Conservation (phyloP, 176 grass and related monocot genomes). For the Areca catechu region DNA sequence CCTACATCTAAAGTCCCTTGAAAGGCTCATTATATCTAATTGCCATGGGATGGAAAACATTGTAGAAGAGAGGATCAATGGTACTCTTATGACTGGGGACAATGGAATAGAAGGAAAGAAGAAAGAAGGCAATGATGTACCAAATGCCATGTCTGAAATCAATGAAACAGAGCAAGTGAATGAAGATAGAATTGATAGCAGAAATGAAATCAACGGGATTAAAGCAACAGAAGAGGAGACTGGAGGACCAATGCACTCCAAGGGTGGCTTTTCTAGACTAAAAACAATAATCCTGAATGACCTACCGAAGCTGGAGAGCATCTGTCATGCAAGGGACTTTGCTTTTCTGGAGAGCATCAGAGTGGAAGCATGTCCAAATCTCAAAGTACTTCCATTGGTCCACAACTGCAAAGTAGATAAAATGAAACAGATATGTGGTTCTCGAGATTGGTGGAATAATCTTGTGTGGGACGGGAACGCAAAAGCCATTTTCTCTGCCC, state of each 20-base stretch:
- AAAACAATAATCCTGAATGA: conserved; percentile 40
- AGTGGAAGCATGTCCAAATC: conserved; percentile 48
- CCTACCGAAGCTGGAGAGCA: conserved; percentile 31
- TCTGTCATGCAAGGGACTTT: conserved; percentile 40
- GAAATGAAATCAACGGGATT: background rate
- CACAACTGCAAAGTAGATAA: conserved; percentile 18
- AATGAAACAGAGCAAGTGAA: background rate
- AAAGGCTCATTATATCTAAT: conserved; percentile 48
- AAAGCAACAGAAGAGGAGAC: conserved; percentile 2
- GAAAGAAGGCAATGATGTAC: too few species aligned
- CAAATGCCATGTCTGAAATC: too few species aligned
- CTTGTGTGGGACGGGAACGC: conserved; percentile 39
- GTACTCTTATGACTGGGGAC: background rate
- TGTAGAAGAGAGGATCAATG: conserved; percentile 21
- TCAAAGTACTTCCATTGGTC: conserved; percentile 36
- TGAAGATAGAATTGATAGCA: too few species aligned
- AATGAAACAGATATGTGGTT: conserved; percentile 59
- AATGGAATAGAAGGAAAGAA: too few species aligned
- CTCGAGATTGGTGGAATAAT: conserved; percentile 48
- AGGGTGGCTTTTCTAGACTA: conserved; percentile 32
- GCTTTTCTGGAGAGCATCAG: conserved; percentile 55
- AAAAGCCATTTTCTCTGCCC: conserved; percentile 14
- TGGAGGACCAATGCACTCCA: background rate
- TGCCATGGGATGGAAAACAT: conserved; percentile 48
- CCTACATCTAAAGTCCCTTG: conserved; percentile 47